Base-by-base conservation (phyloP, 371 early-diverging fungal genomes). In the Mucor mucedo region DNA sequence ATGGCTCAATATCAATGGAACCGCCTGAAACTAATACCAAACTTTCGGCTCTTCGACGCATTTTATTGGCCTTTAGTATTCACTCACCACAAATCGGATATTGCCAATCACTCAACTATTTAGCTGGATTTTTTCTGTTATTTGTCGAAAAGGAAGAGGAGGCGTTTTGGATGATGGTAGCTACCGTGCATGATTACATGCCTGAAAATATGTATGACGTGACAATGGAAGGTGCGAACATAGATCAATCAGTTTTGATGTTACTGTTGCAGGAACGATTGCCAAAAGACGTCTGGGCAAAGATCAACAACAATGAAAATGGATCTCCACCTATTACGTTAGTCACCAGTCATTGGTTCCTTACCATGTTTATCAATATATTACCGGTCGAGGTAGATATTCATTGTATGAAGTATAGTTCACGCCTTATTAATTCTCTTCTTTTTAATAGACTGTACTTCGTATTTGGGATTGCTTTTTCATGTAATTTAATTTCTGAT, bases 401-500 rank as follows among this genome's bases (percentile, higher is more conserved):
- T 10, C 7, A 42, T 10, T 42, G 42, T 0, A 5, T 45, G 16
- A n/a, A 9, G 0, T n/a, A 21, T 21, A n/a, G 21, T 2, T 1
- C 4, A 9, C 6, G 9, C 9, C 9, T 5, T 49, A 16, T 30
- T 50, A 30, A 7, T 6, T 50, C 10, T 30, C 9, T 30, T 53
- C 3, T 16, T 53, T 14, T 53, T 5, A 16, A n/a, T 50, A 59
- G 82, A 88, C 91, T 10, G 87, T 88, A 27, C 78, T 93, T 2
- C 81, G 93, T 11, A 85, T 92, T 5, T 93, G 95, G 93, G 95
- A 93, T 84, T 84, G 85, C 47, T 89, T 93, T 60, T 88, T 89
- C 63, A 87, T 88, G 86, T 83, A 79, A 78, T 84, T 68, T 7
- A 1, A 4, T 14, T n/a, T 13, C 40, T 27, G 29, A 5, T 32